Conservation (phyloP, 495 filamentous ascomycete genomes). For the Xylaria castorea region DNA sequence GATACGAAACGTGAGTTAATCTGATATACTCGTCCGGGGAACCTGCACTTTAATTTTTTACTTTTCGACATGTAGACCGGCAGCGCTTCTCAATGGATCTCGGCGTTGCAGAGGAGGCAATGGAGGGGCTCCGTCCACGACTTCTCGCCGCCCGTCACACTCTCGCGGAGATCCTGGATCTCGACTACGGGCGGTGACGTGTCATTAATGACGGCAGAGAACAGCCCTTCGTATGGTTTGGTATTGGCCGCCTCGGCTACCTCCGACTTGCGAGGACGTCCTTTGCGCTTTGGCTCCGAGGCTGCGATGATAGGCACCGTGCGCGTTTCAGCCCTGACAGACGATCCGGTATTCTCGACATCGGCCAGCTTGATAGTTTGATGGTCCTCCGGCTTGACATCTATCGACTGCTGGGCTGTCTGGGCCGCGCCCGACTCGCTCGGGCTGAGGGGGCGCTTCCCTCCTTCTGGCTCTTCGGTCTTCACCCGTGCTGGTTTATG, state of each 20-base stretch:
- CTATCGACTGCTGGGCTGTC: constrained; percentile 52
- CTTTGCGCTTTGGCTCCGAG: constrained; percentile 37
- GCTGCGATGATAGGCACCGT: constrained; percentile 23
- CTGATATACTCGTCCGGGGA: not conserved
- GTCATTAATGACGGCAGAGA: constrained; percentile 49
- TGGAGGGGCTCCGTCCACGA: constrained; percentile 53
- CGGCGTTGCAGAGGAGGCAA: constrained; percentile 50
- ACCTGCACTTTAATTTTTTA: not conserved
- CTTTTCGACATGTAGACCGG: not conserved
- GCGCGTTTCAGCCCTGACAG: constrained; percentile 30
- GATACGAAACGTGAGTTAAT: not conserved
- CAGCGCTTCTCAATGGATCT: constrained; percentile 42
- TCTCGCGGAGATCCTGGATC: constrained; percentile 51
- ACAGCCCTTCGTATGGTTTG: constrained; percentile 53
- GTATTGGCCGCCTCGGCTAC: constrained; percentile 38
- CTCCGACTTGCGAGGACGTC: constrained; percentile 42
- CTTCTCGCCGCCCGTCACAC: constrained; percentile 51
- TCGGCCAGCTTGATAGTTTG: constrained; percentile 33
- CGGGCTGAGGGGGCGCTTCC: constrained; percentile 51
- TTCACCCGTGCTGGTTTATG: constrained; percentile 45
- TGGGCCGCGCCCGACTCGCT: constrained; percentile 50
- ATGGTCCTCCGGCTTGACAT: constrained; percentile 52
- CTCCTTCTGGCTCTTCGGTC: constrained; percentile 45
- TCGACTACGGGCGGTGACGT: constrained; percentile 45
- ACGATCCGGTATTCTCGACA: constrained; percentile 28